Evolutionary conservation across 768 basidiomycete genomes (phyloP), one percentile per base, ranked within the genome.

Genomic region (Boletus sensibilis): DNA sequence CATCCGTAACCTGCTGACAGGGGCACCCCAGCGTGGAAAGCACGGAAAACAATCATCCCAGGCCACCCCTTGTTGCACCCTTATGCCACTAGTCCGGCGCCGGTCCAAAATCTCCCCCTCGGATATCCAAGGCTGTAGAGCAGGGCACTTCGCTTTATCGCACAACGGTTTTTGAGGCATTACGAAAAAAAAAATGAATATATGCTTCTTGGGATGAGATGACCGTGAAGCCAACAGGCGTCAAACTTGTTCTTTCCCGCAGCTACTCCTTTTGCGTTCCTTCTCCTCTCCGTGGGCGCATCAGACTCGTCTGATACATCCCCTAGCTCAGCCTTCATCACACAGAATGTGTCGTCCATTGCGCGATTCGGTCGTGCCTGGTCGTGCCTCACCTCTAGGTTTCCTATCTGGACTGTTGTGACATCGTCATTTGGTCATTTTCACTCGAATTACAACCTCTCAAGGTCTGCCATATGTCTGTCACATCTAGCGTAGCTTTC

Each of bases 21-120:
- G 69, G 71, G 67, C 54, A 69, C 42, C 53, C 27, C 23, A 31
- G 40, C 71, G 71, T 70, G 69, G 71, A 71, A 71, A 52, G 48
- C n/a, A 46, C 20, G 14, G 31, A 52, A 50, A 54, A 53, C 48
- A 34, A 37, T 42, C 51, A 53, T 66, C 64, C 55, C 64, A 57
- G 57, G 55, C 49, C 29, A 20, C 51, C 59, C 63, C 66, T 56
- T 57, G 49, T 45, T 45, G 40, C 42, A 23, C 58, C 52, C 62
- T 47, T 33, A 20, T 37, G 21, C 25, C 27, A 48, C 52, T 18
- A 39, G 14, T 34, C 25, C 12, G 40, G 48, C 45, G 56, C 21
- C 42, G 44, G 50, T 33, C 40, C 4, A 10, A 40, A 16, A 13
- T 46, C 12, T 52, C 31, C 29, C 46, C 64, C 64, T 68, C 64